Percentiles rank a stretch among this genome's conserved stretches.
Evolutionary conservation across 257 asterid genomes (phyloP).

Genomic region (Solanum neorickii): DNA sequence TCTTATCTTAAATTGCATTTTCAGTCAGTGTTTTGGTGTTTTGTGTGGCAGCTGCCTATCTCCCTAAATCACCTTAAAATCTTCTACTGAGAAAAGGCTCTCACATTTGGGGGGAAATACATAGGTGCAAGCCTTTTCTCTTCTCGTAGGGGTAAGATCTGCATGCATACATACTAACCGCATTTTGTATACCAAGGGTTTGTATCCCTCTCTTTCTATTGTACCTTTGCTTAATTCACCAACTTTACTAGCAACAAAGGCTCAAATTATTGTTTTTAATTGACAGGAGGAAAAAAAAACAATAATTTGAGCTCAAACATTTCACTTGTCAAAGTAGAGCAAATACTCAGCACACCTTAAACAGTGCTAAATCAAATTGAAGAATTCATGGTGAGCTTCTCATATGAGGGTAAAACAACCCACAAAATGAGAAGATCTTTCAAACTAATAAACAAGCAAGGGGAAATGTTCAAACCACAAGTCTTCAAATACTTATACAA

Average conservation of each 20-base stretch:
- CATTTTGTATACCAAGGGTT: not conserved
- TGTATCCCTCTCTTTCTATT: not conserved
- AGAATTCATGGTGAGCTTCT: not conserved
- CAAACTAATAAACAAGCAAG: not conserved
- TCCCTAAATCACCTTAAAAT: not conserved
- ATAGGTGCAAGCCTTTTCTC: not conserved
- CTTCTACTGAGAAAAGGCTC: not conserved
- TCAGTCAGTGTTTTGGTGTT: not conserved
- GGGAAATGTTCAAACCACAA: not conserved
- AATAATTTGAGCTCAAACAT: not conserved
- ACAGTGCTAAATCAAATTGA: not conserved
- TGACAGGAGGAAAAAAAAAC: not conserved
- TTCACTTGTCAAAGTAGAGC: not conserved
- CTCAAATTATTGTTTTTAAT: not conserved
- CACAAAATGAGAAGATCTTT: not conserved
- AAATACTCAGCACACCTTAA: not conserved
- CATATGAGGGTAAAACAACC: not conserved
- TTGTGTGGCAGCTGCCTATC: not conserved
- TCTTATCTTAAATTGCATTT: not conserved
- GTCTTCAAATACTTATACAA: not conserved
- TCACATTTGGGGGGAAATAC: not conserved
- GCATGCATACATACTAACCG: accelerated
- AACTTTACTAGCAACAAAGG: not conserved
- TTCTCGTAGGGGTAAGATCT: not conserved
- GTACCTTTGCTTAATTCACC: not conserved